Percentiles rank a stretch among this genome's conserved stretches.
Conservation (phyloP, 805 yeast species). For the Saturnispora dispora region DNA sequence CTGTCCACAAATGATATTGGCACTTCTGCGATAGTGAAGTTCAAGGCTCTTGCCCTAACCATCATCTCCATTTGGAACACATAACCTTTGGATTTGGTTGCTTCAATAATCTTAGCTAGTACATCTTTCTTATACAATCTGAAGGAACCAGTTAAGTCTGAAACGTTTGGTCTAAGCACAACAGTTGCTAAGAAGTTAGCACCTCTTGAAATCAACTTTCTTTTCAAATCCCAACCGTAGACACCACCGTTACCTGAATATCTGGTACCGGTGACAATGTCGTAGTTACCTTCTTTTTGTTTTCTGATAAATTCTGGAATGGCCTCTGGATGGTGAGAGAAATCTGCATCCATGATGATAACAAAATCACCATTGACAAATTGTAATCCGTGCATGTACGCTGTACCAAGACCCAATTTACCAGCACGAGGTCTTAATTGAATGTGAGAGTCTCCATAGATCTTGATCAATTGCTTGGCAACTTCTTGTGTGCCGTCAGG, state of each 20-base stretch:
- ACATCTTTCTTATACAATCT: constrained; percentile 66
- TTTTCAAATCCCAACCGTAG: constrained; percentile 75
- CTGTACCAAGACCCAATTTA: constrained; percentile 72
- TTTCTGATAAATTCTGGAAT: constrained; percentile 65
- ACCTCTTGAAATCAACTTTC: constrained; percentile 69
- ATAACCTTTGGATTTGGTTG: constrained; percentile 66
- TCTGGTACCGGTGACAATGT: constrained; percentile 49
- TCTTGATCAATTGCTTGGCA: constrained; percentile 48
- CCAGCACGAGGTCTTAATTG: constrained; percentile 66
- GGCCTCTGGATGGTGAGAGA: constrained; percentile 74
- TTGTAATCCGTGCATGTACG: constrained; percentile 69
- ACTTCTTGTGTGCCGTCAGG: constrained; percentile 78
- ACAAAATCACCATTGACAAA: constrained; percentile 66
- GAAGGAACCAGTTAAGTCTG: constrained; percentile 71
- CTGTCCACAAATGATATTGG: constrained; percentile 75
- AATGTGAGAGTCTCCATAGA: constrained; percentile 53
- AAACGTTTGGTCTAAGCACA: constrained; percentile 60
- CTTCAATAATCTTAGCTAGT: constrained; percentile 54
- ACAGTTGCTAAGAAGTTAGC: constrained; percentile 72
- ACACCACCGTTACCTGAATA: constrained; percentile 79
- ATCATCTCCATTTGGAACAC: constrained; percentile 87
- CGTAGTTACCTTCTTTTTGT: constrained; percentile 43
- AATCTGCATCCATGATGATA: constrained; percentile 78
- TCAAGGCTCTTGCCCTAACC: constrained; percentile 70
- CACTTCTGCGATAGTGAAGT: constrained; percentile 67